A percentile compares a stretch with the other conserved stretches of the same genome.
Conservation (phyloP, 1,284 basidiomycete genomes). For the Tilletia indica region DNA sequence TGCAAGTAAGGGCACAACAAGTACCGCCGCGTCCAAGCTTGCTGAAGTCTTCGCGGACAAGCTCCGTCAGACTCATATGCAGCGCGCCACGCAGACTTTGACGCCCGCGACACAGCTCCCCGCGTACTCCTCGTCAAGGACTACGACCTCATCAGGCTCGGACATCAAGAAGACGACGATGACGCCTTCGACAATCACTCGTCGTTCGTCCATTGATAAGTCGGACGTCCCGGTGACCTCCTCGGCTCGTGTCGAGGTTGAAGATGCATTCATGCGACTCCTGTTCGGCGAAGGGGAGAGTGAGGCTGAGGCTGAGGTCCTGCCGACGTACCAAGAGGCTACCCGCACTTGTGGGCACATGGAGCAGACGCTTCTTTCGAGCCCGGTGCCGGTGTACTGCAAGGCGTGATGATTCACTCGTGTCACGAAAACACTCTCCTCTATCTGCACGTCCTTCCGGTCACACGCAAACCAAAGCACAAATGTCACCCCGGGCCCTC, state of each 20-base stretch:
- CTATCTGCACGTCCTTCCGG: background rate
- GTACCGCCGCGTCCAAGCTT: slow-evolving; percentile 8
- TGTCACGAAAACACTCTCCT: background rate
- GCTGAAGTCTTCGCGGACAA: background rate
- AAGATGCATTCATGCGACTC: slow-evolving; percentile 8
- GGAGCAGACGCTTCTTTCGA: background rate
- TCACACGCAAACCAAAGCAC: background rate
- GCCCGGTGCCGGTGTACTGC: background rate
- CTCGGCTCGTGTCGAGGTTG: background rate
- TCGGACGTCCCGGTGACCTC: too few relatives aligned
- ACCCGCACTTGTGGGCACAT: background rate
- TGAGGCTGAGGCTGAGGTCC: background rate
- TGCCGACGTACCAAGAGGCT: background rate
- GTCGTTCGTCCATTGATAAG: background rate
- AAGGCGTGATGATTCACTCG: slow-evolving; percentile 2
- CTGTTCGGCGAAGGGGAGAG: background rate
- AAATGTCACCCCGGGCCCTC: background rate
- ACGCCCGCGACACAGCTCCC: background rate
- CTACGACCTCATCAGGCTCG: background rate
- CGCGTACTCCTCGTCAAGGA: background rate
- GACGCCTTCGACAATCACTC: background rate
- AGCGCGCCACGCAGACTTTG: too few relatives aligned
- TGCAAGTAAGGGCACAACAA: background rate
- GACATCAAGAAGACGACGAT: background rate
- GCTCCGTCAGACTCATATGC: background rate